phyloP scores from a whole-genome alignment of 2,329 filamentous ascomycete genomes.

The Fusarium incarnatum region DNA sequence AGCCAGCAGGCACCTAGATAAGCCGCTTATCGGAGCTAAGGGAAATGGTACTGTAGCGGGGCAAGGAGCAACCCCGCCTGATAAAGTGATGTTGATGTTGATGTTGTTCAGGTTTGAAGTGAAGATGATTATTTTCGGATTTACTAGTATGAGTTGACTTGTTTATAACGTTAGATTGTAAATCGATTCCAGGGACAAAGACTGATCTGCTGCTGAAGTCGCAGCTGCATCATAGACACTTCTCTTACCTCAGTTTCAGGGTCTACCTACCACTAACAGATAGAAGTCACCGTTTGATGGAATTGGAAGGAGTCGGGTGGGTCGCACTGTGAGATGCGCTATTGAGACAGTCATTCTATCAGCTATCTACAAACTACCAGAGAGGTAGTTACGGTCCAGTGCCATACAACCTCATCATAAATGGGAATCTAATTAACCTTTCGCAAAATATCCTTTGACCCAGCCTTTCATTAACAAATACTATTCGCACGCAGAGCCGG shows the following conservation, averaged over 20 bases:
- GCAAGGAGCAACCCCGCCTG: conserved; percentile 16
- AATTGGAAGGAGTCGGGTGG: conserved; percentile 9
- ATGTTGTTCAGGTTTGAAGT: neutral
- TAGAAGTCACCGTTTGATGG: neutral
- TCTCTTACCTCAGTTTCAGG: conserved; percentile 18
- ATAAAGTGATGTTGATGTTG: neutral
- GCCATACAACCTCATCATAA: neutral
- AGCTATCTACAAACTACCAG: neutral
- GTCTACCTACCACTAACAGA: neutral
- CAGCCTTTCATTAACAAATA: neutral
- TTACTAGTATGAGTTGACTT: neutral
- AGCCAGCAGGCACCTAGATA: conserved; percentile 44
- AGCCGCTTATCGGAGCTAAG: conserved; percentile 46
- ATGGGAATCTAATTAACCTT: neutral
- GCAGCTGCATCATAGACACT: neutral
- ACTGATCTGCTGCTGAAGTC: neutral
- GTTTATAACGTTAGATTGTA: neutral
- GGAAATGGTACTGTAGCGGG: conserved; percentile 16
- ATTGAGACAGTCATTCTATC: conserved; percentile 11
- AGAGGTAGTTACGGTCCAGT: neutral
- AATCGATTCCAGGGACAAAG: neutral
- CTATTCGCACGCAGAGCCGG: neutral
- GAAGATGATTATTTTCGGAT: neutral
- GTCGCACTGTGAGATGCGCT: conserved; percentile 32
- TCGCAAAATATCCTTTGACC: neutral